A percentile compares a stretch with the other conserved stretches of the same genome.
Evolutionary conservation across 2,329 filamentous ascomycete species (phyloP).

Genomic region (Colletotrichum sublineola): DNA sequence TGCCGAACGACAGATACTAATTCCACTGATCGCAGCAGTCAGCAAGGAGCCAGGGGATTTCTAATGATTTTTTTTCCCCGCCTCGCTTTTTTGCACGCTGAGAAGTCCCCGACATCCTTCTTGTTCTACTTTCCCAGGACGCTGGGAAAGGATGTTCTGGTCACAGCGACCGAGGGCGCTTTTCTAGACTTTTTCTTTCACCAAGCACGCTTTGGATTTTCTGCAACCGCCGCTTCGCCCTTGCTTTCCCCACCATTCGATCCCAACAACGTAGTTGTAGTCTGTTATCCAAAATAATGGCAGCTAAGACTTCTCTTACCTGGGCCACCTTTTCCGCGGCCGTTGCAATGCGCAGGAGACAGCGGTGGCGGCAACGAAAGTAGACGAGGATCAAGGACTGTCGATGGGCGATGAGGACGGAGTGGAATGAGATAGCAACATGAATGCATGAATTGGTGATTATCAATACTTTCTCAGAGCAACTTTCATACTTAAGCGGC

Average conservation of each 20-base stretch:
- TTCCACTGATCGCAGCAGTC: no score
- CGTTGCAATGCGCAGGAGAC: not conserved
- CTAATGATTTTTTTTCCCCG: no score
- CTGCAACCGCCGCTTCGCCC: no score
- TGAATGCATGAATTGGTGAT: not conserved
- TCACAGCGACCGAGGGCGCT: no score
- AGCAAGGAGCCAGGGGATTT: no score
- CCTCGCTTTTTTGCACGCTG: no score
- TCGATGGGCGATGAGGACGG: not conserved
- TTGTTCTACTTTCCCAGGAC: no score
- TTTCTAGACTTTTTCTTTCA: no score
- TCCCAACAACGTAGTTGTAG: not conserved
- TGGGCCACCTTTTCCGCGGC: not conserved
- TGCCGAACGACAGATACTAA: no score
- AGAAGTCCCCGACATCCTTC: no score
- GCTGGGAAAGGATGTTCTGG: no score
- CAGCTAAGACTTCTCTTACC: not conserved
- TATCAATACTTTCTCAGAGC: not conserved
- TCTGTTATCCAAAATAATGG: not conserved
- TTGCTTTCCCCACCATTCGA: not conserved
- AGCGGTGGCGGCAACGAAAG: not conserved
- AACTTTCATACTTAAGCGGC: not conserved
- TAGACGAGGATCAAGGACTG: not conserved
- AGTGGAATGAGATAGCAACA: not conserved
- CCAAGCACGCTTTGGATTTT: no score